Conservation (phyloP, 306 rosid genomes). For the Mimosa pudica region DNA sequence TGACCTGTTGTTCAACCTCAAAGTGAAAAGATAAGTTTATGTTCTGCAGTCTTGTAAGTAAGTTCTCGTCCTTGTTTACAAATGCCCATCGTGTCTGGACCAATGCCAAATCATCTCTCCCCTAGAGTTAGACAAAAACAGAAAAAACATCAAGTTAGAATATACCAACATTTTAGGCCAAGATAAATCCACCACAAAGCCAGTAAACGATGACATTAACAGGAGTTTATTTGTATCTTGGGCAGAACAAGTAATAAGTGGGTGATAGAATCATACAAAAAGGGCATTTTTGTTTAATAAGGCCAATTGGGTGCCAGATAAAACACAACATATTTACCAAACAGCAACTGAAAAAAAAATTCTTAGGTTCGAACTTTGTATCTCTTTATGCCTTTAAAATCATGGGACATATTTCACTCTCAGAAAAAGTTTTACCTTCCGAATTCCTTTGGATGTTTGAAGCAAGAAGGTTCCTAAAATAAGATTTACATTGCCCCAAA, state of each 20-base stretch:
- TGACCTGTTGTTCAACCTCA: constrained; percentile 98
- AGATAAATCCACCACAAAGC: background rate
- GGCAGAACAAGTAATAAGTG: background rate
- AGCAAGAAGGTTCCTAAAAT: background rate
- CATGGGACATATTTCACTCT: background rate
- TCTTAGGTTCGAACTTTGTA: constrained; percentile 5
- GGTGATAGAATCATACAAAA: background rate
- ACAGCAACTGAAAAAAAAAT: constrained; percentile 8
- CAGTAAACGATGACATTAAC: too few species aligned
- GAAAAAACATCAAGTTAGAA: constrained; percentile 22
- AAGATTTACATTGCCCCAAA: background rate
- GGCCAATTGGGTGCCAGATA: background rate
- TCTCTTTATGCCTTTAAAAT: constrained; percentile 10
- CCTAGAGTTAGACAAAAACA: constrained; percentile 49
- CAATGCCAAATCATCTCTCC: constrained; percentile 89
- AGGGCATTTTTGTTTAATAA: background rate
- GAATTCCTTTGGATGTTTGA: background rate
- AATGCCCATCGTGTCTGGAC: constrained; percentile 97
- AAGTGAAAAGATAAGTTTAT: constrained; percentile 93
- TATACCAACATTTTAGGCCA: background rate
- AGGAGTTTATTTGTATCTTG: background rate
- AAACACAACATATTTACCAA: background rate
- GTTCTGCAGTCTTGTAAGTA: constrained; percentile 95
- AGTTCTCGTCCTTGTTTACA: constrained; percentile 97
- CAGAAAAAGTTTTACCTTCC: background rate